phyloP scores from a whole-genome alignment of 352 stramenopile genomes.

The Pythium volutum region DNA sequence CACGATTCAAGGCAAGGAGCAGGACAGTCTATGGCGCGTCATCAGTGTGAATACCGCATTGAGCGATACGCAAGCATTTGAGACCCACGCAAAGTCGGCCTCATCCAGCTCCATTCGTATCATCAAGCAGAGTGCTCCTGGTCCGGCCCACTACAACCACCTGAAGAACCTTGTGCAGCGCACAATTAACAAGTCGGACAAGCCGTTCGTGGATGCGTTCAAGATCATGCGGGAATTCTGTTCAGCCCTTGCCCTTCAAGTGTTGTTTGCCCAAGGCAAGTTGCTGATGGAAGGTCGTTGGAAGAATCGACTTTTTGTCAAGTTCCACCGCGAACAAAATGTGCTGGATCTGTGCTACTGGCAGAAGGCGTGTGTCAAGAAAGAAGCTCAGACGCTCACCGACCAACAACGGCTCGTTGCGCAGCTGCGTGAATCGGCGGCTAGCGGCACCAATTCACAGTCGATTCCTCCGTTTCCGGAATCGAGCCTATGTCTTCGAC shows the following conservation, averaged over 20 bases:
- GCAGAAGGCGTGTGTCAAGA: conserved; percentile 65
- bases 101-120: conserved; percentile 71
- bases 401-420: conserved; percentile 64
- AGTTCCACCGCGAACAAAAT: conserved; percentile 75
- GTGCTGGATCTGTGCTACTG: conserved; percentile 84
- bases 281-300: conserved; percentile 76
- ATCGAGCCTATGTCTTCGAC: conserved; percentile 65
- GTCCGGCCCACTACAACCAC: conserved; percentile 73
- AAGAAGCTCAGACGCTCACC: conserved; percentile 42
- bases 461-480: conserved; percentile 48
- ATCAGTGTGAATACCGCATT: conserved; percentile 78
- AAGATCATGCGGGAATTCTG: conserved; percentile 84
- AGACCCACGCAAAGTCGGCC: conserved; percentile 45
- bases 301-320: conserved; percentile 77
- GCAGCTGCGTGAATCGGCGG: conserved; percentile 46
- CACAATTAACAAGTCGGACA: conserved; percentile 82
- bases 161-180: conserved; percentile 82
- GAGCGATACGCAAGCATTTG: conserved; percentile 56
- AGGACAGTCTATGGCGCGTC: conserved; percentile 71
- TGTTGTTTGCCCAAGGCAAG: conserved; percentile 70
- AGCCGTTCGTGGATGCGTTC: conserved; percentile 75
- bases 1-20: conserved; percentile 78
- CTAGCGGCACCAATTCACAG: conserved; percentile 11
- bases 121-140: conserved; percentile 74
- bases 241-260: conserved; percentile 71